These are phyloP conservation scores for Cichorium intybus DNA, from an alignment of 140 eudicot genomes.

Conservation along the genomic window DNA sequence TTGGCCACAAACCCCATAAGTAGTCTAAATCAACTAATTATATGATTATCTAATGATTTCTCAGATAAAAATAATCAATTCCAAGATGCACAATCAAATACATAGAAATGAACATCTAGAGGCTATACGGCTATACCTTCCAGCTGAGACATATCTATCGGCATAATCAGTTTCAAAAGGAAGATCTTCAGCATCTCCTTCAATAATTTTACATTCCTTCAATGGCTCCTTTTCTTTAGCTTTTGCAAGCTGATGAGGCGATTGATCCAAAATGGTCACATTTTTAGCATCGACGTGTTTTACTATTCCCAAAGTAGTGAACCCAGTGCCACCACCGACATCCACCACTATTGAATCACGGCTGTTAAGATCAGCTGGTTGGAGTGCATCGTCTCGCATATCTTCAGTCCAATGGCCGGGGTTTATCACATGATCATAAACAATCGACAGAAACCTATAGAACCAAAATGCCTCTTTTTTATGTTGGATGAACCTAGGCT, in stretches of 20 bases:
- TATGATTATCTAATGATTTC: background rate
- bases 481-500: constrained; percentile 89
- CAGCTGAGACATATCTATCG: constrained; percentile 61
- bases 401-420: constrained; percentile 99
- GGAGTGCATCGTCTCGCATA: constrained; percentile 88
- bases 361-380: constrained; percentile 66
- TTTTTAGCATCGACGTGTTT: constrained; percentile 84
- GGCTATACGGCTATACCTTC: constrained; percentile 57
- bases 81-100: no score
- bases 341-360: constrained; percentile 71
- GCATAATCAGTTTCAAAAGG: constrained; percentile 57
- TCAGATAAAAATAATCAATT: background rate
- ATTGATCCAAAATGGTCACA: constrained; percentile 92
- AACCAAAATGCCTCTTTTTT: constrained; percentile 97
- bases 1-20: no score
- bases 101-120: background rate
- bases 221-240: constrained; percentile 69
- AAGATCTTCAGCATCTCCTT: constrained; percentile 63
- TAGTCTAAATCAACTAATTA: constrained; percentile 3
- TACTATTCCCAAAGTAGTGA: constrained; percentile 85
- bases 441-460: constrained; percentile 80
- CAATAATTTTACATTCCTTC: constrained; percentile 56
- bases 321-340: constrained; percentile 98
- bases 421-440: constrained; percentile 85
- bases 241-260: constrained; percentile 96